Evolutionary conservation across 1,139 yeast species (phyloP), one percentile per base, ranked within the genome.

Genomic region (Candida labiduridarum): DNA sequence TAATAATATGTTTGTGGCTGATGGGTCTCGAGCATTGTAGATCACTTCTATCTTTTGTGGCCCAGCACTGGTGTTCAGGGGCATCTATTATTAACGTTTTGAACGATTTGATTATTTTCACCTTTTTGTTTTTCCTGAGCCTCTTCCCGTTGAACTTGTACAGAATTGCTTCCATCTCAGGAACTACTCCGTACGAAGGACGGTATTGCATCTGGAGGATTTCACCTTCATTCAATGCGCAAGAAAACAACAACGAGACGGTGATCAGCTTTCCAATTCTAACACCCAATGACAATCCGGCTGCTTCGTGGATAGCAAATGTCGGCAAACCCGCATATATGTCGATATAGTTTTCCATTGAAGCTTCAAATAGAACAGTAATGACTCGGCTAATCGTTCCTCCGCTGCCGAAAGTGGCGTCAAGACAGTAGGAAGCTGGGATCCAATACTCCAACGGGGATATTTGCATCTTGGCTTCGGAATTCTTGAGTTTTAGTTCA

Each of bases 1-100:
- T 35, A 19, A 49, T 47, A 16, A 16, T 18, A 27, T 47, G 51
- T 25, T 29, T 41, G 19, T 29, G 45, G 16, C 25, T 39, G 19
- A 47, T 25, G 10, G 46, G 47, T 5, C 27, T 11, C 4, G 30
- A 38, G 41, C 58, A 55, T 38, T 49, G 53, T 33, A 55, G 47
- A 43, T 55, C 50, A 11, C 43, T 9, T 1, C 45, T 44, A 30
- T 54, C 41, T 14, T 30, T 39, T 16, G 52, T 44, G 27, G 48
- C 49, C 52, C 56, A 50, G 42, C 58, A 55, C 16, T 52, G 53
- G 49, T 55, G 56, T 18, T 54, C 54, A 2, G 58, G 56, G 8
- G 55, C 41, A 12, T 53, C 58, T 14, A 49, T 25, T 25, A 50
- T 48, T n/a, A 55, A 45, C 51, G 54, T 51, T 35, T 50, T 52